Conservation (phyloP, 345 rosid species). For the Carallia pectinifolia region DNA sequence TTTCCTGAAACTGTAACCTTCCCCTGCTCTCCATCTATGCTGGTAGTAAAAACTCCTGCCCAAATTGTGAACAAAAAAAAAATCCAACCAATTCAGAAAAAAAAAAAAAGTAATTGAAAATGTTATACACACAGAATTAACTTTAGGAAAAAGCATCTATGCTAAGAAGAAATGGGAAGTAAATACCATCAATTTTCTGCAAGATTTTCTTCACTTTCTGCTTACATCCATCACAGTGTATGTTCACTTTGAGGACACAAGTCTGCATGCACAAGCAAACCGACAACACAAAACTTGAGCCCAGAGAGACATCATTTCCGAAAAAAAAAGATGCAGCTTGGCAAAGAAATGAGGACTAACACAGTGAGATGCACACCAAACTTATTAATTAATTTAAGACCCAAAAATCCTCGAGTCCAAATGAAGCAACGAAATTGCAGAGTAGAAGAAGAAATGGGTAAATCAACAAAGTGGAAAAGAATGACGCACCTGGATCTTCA, state of each 20-base stretch:
- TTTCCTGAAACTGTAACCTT: constrained; percentile 84
- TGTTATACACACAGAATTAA: neutral
- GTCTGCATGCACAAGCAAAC: constrained; percentile 69
- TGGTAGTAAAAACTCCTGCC: constrained; percentile 71
- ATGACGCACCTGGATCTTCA: constrained; percentile 81
- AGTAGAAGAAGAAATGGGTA: neutral
- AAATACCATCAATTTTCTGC: constrained; percentile 86
- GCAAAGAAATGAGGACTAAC: neutral
- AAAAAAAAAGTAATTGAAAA: neutral
- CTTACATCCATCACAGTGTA: constrained; percentile 94
- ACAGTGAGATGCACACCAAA: neutral
- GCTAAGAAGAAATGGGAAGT: neutral
- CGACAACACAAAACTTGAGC: neutral
- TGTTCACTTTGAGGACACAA: constrained; percentile 89
- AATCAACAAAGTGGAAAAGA: neutral
- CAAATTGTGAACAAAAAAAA: neutral
- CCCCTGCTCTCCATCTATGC: constrained; percentile 78
- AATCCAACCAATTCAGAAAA: neutral
- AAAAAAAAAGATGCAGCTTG: neutral
- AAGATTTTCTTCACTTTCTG: constrained; percentile 87
- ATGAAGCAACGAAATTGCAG: constrained; percentile 17
- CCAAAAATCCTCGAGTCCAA: constrained; percentile 4
- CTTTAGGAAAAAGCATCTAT: neutral
- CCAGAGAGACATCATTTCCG: neutral
- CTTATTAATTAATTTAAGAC: no score